Evolutionary conservation across 2,329 filamentous ascomycete genomes (phyloP).

Genomic region (Aureobasidium vineae): DNA sequence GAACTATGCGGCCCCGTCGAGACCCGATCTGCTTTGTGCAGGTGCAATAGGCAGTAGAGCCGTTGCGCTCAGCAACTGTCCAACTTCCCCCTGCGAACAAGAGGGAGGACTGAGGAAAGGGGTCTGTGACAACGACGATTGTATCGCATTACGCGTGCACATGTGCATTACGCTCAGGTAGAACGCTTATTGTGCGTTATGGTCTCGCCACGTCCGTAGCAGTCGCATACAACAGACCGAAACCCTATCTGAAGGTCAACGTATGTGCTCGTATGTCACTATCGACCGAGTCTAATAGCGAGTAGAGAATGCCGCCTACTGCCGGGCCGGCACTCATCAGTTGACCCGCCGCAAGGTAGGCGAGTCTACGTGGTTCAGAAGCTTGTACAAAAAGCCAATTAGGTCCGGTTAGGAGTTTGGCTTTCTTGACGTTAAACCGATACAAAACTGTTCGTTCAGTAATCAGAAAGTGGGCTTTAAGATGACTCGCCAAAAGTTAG

Average conservation of each 20-base stretch:
- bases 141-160: not conserved
- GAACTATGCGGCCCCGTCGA: not conserved
- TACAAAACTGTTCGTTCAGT: conserved; percentile 20
- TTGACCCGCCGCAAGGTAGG: not conserved
- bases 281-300: not conserved
- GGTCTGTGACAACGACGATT: not conserved
- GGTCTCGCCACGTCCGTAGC: not conserved
- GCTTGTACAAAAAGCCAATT: not conserved
- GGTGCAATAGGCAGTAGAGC: not conserved
- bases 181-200: not conserved
- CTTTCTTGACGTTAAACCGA: conserved; percentile 18
- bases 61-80: conserved; percentile 17
- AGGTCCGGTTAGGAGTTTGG: not conserved
- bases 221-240: not conserved
- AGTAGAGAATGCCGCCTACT: not conserved
- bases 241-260: not conserved
- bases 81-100: not conserved
- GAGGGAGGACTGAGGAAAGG: not conserved
- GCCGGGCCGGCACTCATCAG: not conserved
- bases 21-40: not conserved
- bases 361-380: not conserved
- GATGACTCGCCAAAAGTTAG: conserved; percentile 24
- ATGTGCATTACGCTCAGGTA: not conserved
- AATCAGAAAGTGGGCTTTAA: not conserved
- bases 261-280: not conserved